A percentile compares a stretch with the other conserved stretches of the same genome.
phyloP scores from a whole-genome alignment of 495 filamentous ascomycete species.

The Neurospora terricola region DNA sequence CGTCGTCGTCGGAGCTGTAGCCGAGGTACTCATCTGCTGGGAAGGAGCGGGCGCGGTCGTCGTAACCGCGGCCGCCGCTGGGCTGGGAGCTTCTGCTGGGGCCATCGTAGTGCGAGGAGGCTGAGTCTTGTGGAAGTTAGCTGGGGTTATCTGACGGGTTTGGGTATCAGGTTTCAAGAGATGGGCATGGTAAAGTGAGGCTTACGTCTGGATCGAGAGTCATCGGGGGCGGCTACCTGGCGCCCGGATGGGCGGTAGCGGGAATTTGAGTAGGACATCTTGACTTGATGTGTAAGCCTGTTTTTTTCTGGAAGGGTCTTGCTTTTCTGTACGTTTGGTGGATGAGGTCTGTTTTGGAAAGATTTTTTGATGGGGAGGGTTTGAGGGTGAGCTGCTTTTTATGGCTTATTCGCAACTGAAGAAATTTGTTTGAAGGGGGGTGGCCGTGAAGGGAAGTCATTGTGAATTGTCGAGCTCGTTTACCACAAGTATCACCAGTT shows the following conservation, averaged over 20 bases:
- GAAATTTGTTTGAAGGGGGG: background rate
- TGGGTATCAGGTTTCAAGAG: too few relatives aligned
- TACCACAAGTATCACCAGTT: background rate
- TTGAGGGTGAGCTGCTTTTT: background rate
- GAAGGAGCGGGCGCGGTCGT: background rate
- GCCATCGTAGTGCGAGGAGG: background rate
- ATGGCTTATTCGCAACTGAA: background rate
- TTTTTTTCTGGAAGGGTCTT: background rate
- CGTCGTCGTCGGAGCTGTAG: background rate
- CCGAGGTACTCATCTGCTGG: background rate
- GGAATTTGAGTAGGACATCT: background rate
- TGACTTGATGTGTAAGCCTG: background rate
- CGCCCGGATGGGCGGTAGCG: background rate
- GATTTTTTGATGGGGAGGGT: background rate
- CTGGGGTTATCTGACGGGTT: too few relatives aligned
- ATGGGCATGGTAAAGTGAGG: background rate
- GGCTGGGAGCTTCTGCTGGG: background rate
- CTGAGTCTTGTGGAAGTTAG: background rate
- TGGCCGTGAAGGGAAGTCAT: background rate
- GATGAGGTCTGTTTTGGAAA: background rate
- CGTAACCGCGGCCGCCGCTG: background rate
- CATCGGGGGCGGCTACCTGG: background rate
- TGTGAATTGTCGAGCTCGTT: background rate
- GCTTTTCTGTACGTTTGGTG: background rate
- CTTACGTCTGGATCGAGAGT: background rate